Evolutionary conservation across 768 basidiomycete species (phyloP).

Genomic region (Leccinum olivaceopallidum): DNA sequence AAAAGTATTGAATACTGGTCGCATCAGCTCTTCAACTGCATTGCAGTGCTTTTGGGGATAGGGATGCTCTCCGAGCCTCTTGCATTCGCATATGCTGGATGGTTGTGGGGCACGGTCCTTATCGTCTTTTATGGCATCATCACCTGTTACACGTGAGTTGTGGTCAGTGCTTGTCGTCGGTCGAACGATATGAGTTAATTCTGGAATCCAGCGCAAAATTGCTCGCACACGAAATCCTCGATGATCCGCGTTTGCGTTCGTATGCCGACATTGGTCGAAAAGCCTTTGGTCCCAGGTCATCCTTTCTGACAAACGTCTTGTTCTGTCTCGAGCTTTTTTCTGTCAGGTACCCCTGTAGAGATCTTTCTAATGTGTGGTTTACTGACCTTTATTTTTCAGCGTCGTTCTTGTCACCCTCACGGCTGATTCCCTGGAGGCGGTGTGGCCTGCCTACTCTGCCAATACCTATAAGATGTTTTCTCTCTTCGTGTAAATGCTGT

Average conservation of each 20-base stretch:
- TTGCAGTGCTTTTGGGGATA: slow-evolving; percentile 83
- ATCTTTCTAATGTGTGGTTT: background rate
- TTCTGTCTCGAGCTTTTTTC: slow-evolving; percentile 90
- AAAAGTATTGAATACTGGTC: slow-evolving; percentile 2
- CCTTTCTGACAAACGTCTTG: slow-evolving; percentile 61
- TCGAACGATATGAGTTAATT: slow-evolving; percentile 6
- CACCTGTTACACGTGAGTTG: slow-evolving; percentile 85
- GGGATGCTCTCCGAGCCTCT: slow-evolving; percentile 89
- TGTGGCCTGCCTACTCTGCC: slow-evolving; percentile 67
- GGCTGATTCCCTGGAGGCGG: slow-evolving; percentile 78
- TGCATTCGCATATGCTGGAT: slow-evolving; percentile 90
- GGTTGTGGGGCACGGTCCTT: slow-evolving; percentile 74
- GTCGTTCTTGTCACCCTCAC: slow-evolving; percentile 89
- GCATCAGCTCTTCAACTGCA: slow-evolving; percentile 81
- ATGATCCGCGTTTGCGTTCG: slow-evolving; percentile 69
- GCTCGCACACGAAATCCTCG: slow-evolving; percentile 71
- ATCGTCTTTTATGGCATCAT: slow-evolving; percentile 76
- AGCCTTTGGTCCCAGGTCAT: slow-evolving; percentile 79
- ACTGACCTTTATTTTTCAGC: slow-evolving; percentile 35
- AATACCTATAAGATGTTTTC: slow-evolving; percentile 77
- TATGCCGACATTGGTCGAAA: slow-evolving; percentile 90
- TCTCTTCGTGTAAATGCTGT: slow-evolving; percentile 58
- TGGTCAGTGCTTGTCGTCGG: background rate
- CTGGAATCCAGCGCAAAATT: slow-evolving; percentile 69
- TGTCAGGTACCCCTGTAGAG: slow-evolving; percentile 52